phyloP scores from a whole-genome alignment of 1,284 basidiomycete species.

The Leccinum ponderosum region DNA sequence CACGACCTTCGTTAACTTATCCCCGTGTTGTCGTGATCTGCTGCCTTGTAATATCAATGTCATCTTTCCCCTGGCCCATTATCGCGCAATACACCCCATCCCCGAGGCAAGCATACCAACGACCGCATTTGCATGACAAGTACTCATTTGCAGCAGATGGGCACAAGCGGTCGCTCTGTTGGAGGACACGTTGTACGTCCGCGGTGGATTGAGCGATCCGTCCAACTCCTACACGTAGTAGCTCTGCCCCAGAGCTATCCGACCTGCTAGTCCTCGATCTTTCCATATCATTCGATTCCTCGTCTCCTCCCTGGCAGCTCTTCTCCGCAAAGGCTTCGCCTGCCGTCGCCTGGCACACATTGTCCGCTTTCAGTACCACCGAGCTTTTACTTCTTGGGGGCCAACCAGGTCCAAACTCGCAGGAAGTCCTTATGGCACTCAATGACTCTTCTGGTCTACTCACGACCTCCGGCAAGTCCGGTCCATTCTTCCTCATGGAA shows the following conservation, averaged over 20 bases:
- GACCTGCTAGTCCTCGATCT: conserved; percentile 73
- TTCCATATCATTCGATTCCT: conserved; percentile 53
- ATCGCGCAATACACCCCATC: conserved; percentile 10
- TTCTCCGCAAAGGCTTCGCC: conserved; percentile 53
- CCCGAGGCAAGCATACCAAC: conserved; percentile 19
- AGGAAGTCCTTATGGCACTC: conserved; percentile 48
- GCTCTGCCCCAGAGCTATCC: conserved; percentile 68
- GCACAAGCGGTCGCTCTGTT: conserved; percentile 70
- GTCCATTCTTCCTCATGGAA: conserved; percentile 51
- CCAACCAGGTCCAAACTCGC: conserved; percentile 60
- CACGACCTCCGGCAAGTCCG: conserved; percentile 38
- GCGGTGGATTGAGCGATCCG: conserved; percentile 78
- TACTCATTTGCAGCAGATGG: conserved; percentile 58
- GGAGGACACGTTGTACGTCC: conserved; percentile 64
- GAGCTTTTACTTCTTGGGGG: conserved; percentile 74
- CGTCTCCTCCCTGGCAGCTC: conserved; percentile 67
- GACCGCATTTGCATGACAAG: neutral
- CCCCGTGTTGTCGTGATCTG: no score
- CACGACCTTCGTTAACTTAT: no score
- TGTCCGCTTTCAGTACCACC: conserved; percentile 62
- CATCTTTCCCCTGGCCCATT: no score
- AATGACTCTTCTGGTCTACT: conserved; percentile 68
- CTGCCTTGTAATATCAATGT: no score
- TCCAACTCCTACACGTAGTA: conserved; percentile 68
- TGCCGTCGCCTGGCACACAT: conserved; percentile 76